phyloP scores from a whole-genome alignment of 352 stramenopile genomes.

The Elongisporangium anandrum region DNA sequence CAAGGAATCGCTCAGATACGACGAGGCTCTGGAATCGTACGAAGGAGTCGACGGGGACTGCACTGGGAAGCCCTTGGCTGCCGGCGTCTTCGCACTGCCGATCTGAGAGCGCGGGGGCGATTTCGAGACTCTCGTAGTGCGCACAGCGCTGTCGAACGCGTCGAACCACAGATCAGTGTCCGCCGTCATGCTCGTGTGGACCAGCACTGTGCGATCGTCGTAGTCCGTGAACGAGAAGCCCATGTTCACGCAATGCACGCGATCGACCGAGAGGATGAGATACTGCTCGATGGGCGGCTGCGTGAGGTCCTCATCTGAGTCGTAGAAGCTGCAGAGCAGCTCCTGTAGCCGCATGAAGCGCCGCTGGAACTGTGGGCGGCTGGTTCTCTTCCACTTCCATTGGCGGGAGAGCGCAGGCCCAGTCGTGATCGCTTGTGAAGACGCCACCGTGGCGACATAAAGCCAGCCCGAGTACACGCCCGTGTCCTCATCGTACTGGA shows the following conservation, averaged over 20 bases:
- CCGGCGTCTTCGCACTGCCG: neutral
- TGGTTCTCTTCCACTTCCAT: neutral
- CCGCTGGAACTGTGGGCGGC: constrained; percentile 13
- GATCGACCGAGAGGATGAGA: constrained; percentile 32
- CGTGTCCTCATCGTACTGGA: constrained; percentile 11
- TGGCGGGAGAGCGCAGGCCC: neutral
- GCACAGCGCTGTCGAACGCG: constrained; percentile 31
- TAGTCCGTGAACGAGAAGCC: constrained; percentile 40
- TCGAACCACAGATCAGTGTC: constrained; percentile 47
- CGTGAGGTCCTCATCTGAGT: constrained; percentile 9
- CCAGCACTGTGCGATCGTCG: constrained; percentile 28
- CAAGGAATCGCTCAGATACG: neutral
- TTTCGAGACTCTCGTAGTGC: constrained; percentile 32
- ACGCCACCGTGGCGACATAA: constrained; percentile 18
- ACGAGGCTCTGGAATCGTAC: neutral
- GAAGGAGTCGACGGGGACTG: neutral
- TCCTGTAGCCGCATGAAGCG: constrained; percentile 37
- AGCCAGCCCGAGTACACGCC: constrained; percentile 31
- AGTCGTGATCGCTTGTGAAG: neutral
- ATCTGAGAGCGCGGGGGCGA: neutral
- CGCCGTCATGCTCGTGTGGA: constrained; percentile 28
- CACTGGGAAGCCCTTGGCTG: neutral
- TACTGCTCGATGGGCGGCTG: constrained; percentile 19
- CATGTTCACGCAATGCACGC: constrained; percentile 42
- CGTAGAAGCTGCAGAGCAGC: constrained; percentile 39